Base-by-base conservation (phyloP, 805 yeast genomes). In the Saturnispora serradocipensis region DNA sequence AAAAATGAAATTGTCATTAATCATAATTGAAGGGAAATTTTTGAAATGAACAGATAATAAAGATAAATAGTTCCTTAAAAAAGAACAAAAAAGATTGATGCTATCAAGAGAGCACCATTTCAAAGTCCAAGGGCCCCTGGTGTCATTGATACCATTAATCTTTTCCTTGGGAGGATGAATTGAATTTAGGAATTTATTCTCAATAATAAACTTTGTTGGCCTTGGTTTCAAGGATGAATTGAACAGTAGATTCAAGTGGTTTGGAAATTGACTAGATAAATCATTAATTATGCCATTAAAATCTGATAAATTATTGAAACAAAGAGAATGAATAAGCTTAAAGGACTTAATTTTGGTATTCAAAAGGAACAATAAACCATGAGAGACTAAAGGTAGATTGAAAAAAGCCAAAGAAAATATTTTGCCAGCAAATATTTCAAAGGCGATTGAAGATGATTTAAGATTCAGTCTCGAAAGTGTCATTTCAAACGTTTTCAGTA, bases 401-500 rank as follows among this genome's bases (percentile, higher is more conserved):
- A 77, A 76, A 56, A 74, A 85, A 3, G 80, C 69, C 59, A 80
- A 78, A 1, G 89, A 89, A 62, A 85, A 75, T 3, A 81, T 75
- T 59, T 85, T 84, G 5, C 91, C 91, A 11, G 80, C 69, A 57
- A 84, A 83, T 3, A 88, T 88, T 22, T 80, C 72, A 20, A 77
- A 65, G 5, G 84, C 72, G n/a, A 80, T 64, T 0, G 86, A 72
- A 10, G 81, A 68, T 24, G 71, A 71, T 55, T 81, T 81, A 51
- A 27, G 38, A 46, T 72, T 67, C 52, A 81, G 66, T 56, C 75
- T 74, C 48, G 67, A 62, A 11, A 84, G 70, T 50, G 79, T 71
- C 57, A 72, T 75, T 46, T 74, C 76, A 49, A 82, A 65, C 1
- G 91, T 83, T 39, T 72, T 69, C n/a, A 70, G 61, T 25, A 85